Percentiles rank a stretch among this genome's conserved stretches.
These are phyloP conservation scores for Phytophthora pseudosyringae DNA, from an alignment of 352 stramenopile genomes.

Conservation along the genomic window DNA sequence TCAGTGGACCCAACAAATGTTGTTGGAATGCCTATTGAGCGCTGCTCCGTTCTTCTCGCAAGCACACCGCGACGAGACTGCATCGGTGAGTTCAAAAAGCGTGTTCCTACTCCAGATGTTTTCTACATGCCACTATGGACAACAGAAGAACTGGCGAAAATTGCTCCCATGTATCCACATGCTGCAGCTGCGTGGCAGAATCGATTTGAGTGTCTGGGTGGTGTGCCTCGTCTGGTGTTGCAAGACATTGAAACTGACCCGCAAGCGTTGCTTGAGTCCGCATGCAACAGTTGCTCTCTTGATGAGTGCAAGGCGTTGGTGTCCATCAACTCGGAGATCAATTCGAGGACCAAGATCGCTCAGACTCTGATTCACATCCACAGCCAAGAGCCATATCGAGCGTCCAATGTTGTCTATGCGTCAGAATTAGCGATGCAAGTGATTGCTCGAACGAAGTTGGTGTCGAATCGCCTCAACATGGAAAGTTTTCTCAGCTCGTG, in stretches of 20 bases:
- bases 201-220: neutral
- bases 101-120: conserved; percentile 2
- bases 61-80: neutral
- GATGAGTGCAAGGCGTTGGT: conserved; percentile 4
- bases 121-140: conserved; percentile 8
- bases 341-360: conserved; percentile 3
- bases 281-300: neutral
- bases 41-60: neutral
- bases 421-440: neutral
- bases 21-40: neutral
- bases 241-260: conserved; percentile 9
- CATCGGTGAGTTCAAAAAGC: conserved; percentile 4
- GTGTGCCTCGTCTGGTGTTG: conserved; percentile 2
- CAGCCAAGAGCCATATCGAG: neutral
- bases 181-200: too few relatives aligned
- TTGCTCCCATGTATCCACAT: conserved; percentile 1
- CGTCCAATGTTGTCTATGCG: too few relatives aligned
- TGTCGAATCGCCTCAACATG: too few relatives aligned
- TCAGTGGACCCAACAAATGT: conserved; percentile 26
- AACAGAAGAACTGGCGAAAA: neutral
- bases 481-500: too few relatives aligned
- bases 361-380: neutral
- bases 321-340: conserved; percentile 2
- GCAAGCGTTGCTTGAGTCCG: neutral
- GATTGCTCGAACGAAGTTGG: too few relatives aligned